Evolutionary conservation across 169 alveolate species (phyloP), one percentile per base, ranked within the genome.

Genomic region (Plasmodium gaboni): DNA sequence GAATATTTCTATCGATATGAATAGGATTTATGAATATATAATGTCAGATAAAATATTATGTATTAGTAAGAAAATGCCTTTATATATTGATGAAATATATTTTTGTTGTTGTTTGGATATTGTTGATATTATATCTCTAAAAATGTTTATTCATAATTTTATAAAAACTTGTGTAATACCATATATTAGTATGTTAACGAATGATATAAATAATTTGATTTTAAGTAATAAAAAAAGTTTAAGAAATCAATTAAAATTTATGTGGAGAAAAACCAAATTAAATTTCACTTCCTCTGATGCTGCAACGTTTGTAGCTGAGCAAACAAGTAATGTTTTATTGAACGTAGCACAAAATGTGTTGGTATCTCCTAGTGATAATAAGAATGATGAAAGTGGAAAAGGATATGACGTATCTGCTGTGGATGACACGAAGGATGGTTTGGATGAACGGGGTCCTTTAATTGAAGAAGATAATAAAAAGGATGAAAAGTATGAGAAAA

Each of bases 301-400:
- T 4, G 89, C 89, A 48, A 15, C 67, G 17, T 64, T 64, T 65
- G 89, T 76, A 12, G 73, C 89, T n/a, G 89, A 76, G 38, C 89
- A 76, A 24, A 76, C 89, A 24, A 55, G 89, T 17, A 76, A 57
- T 64, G 89, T 59, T 76, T 15, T 76, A 28, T 24, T 76, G 19
- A 63, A 64, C 0, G 89, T 53, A 13, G 78, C 89, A 12, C 89
- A 76, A 28, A 76, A 76, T 51, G 67, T 65, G 2, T 22, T 76
- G 38, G 32, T 60, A 2, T 42, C 78, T 2, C 64, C 38, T 24
- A 15, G 8, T 50, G 89, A 76, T 26, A 13, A 19, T 1, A 1
- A 7, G 7, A 42, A 13, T 24, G 59, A n/a, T n/a, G 17, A 48
- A 1, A 55, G 5, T 17, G 17, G 0, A 13, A 51, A 51, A 9